Percentiles rank a stretch among this genome's conserved stretches.
phyloP scores from a whole-genome alignment of 2,329 filamentous ascomycete species.

The Knufia fluminis region DNA sequence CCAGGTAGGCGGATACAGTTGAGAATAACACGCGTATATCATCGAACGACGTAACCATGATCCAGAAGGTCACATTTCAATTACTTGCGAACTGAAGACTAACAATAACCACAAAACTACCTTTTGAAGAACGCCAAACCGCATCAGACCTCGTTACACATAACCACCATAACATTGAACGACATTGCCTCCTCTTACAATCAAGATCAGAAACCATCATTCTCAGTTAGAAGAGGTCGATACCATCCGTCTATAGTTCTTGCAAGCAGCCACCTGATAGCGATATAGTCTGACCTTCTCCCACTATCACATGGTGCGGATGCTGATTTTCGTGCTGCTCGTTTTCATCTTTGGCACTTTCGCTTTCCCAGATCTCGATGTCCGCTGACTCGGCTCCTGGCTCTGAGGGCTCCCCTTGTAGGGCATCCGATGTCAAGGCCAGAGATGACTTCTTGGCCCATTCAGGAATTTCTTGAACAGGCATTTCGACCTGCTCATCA shows the following conservation, averaged over 20 bases:
- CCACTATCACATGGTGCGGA: conserved; percentile 3
- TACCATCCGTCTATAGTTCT: conserved; percentile 12
- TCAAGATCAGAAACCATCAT: neutral
- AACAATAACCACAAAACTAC: neutral
- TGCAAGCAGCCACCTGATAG: conserved; percentile 12
- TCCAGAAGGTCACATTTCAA: no score
- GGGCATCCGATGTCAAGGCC: conserved; percentile 6
- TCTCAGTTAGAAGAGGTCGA: no score
- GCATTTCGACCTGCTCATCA: neutral
- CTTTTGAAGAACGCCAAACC: neutral
- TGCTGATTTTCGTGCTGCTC: conserved; percentile 13
- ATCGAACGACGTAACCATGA: no score
- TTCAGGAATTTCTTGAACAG: conserved; percentile 8
- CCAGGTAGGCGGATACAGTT: no score
- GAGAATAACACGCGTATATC: no score
- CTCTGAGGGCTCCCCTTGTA: conserved; percentile 25
- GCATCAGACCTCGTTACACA: neutral
- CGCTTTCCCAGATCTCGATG: conserved; percentile 62
- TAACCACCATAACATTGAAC: neutral
- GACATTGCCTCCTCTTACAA: neutral
- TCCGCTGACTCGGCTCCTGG: conserved; percentile 40
- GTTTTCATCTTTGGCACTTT: conserved; percentile 50
- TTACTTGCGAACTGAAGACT: no score
- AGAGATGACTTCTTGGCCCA: conserved; percentile 5
- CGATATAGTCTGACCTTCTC: conserved; percentile 16